These are phyloP conservation scores for Saccharomycopsis crataegensis DNA, from an alignment of 1,139 yeast species.

Conservation along the genomic window DNA sequence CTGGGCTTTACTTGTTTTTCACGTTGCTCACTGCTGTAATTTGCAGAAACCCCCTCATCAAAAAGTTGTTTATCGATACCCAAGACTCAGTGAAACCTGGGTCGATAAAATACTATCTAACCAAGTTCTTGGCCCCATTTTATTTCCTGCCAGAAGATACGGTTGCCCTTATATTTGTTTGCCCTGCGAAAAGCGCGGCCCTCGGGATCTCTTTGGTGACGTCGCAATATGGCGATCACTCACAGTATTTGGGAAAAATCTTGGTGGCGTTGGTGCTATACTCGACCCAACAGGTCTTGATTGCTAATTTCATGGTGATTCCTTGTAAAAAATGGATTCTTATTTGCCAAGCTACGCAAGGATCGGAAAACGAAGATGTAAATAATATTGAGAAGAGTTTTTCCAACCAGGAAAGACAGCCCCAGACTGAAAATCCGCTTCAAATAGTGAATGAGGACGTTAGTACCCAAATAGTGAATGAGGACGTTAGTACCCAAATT, in stretches of 20 bases:
- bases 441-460: too few species aligned
- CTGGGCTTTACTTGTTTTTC: conserved; percentile 70
- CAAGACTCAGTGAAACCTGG: conserved; percentile 24
- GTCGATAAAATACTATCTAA: conserved; percentile 21
- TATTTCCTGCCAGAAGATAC: conserved; percentile 67
- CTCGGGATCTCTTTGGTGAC: conserved; percentile 76
- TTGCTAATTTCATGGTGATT: conserved; percentile 64
- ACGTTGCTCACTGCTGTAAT: conserved; percentile 39
- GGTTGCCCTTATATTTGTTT: conserved; percentile 75
- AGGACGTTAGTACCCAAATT: too few species aligned
- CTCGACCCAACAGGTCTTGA: conserved; percentile 78
- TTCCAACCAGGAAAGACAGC: too few species aligned
- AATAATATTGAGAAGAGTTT: neutral
- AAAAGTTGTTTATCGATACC: conserved; percentile 34
- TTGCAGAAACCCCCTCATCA: conserved; percentile 56
- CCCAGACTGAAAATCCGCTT: too few species aligned
- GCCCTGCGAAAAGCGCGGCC: conserved; percentile 91
- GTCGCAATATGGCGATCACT: conserved; percentile 67
- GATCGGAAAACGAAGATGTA: neutral
- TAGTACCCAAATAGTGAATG: too few species aligned
- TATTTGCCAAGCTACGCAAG: conserved; percentile 27
- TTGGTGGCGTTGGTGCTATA: conserved; percentile 77
- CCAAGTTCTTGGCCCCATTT: conserved; percentile 50
- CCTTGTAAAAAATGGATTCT: conserved; percentile 62
- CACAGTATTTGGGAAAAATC: conserved; percentile 57